Percentiles rank a stretch among this genome's conserved stretches.
Evolutionary conservation across 495 filamentous ascomycete genomes (phyloP).

Genomic region (Penicillium manginii): DNA sequence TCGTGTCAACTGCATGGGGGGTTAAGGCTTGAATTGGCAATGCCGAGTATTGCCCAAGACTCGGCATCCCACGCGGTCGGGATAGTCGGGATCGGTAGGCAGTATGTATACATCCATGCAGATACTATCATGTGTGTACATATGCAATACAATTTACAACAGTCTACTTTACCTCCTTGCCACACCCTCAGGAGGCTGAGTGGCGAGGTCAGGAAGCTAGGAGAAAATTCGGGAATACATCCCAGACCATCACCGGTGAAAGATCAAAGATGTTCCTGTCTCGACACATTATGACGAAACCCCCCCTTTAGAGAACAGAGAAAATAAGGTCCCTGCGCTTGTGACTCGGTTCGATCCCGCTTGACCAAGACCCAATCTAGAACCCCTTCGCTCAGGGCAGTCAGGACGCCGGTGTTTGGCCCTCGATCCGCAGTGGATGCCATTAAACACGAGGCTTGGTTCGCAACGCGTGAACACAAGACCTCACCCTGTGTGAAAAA

Average conservation of each 20-base stretch:
- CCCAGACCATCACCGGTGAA: conserved; percentile 2
- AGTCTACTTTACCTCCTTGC: neutral
- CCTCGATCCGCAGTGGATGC: conserved; percentile 5
- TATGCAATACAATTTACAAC: neutral
- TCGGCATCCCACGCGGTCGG: conserved; percentile 7
- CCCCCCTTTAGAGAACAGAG: neutral
- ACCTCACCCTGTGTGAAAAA: neutral
- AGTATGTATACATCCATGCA: neutral
- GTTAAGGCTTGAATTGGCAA: neutral
- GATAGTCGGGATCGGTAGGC: neutral
- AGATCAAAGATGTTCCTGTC: neutral
- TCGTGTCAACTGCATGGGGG: conserved; percentile 1
- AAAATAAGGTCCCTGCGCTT: neutral
- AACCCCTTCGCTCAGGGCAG: conserved; percentile 6
- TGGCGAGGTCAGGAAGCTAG: neutral
- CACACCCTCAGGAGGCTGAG: neutral
- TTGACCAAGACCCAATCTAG: conserved; percentile 14
- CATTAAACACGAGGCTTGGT: conserved; percentile 6
- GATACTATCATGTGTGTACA: neutral
- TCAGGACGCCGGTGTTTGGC: conserved; percentile 5
- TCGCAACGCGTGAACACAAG: neutral
- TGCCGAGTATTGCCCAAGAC: neutral
- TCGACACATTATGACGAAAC: neutral
- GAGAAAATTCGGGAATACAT: conserved; percentile 3
- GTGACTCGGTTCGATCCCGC: neutral